Conservation (phyloP, 257 asterid genomes). For the Leonotis leonurus region DNA sequence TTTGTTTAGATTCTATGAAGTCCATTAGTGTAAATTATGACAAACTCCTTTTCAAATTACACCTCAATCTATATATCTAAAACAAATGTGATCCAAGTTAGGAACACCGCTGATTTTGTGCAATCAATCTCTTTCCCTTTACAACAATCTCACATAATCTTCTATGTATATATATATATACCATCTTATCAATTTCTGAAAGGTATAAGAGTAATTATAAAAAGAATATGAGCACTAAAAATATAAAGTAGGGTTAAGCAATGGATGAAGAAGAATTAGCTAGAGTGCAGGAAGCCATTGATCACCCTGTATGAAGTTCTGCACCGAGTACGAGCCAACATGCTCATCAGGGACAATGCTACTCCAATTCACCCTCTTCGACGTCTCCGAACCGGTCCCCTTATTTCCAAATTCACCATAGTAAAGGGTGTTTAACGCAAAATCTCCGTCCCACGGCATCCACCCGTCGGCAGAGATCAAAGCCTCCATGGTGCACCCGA, state of each 20-base stretch:
- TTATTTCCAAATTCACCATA: slow-evolving; percentile 32
- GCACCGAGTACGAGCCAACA: slow-evolving; percentile 22
- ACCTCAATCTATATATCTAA: too few species aligned
- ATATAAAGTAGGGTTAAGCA: neutral
- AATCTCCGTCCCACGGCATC: slow-evolving; percentile 38
- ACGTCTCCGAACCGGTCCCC: slow-evolving; percentile 22
- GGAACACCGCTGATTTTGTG: too few species aligned
- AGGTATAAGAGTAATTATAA: too few species aligned
- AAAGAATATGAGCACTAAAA: neutral
- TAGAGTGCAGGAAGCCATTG: slow-evolving; percentile 34
- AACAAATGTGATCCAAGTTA: too few species aligned
- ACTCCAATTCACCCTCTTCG: slow-evolving; percentile 33
- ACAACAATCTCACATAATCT: too few species aligned
- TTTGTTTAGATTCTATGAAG: too few species aligned
- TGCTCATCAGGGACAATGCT: slow-evolving; percentile 24
- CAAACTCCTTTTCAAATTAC: too few species aligned
- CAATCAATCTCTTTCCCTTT: too few species aligned
- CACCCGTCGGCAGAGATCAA: slow-evolving; percentile 28
- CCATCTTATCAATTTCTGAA: too few species aligned
- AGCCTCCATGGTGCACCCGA: slow-evolving; percentile 19
- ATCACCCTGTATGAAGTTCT: slow-evolving; percentile 41
- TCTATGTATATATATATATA: too few species aligned
- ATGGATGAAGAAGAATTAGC: neutral
- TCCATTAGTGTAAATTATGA: too few species aligned
- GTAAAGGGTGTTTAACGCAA: slow-evolving; percentile 32